These are phyloP conservation scores for Syncephalis plumigaleata DNA, from an alignment of 371 early-diverging fungal genomes.

Conservation along the genomic window DNA sequence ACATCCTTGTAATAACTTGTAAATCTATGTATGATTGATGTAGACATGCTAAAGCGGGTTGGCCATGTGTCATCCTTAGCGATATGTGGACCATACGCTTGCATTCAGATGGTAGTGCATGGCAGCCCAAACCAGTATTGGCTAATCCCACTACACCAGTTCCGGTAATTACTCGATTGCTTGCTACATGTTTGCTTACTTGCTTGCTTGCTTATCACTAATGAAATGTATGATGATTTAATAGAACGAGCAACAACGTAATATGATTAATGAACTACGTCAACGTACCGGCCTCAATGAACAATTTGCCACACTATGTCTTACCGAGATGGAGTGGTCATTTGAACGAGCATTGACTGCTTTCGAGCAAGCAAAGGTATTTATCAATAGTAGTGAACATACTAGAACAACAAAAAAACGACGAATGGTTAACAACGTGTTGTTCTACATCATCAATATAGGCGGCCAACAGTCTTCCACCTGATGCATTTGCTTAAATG, in stretches of 20 bases:
- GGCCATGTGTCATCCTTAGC: not conserved
- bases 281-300: not conserved
- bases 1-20: not conserved
- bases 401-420: too few relatives aligned
- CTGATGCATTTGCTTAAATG: not conserved
- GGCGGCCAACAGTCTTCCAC: not conserved
- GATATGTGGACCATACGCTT: not conserved
- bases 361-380: not conserved
- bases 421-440: too few relatives aligned
- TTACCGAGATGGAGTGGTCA: not conserved
- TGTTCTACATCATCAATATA: not conserved
- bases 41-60: not conserved
- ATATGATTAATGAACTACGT: not conserved
- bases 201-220: too few relatives aligned
- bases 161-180: not conserved
- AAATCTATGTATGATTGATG: not conserved
- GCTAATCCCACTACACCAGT: not conserved
- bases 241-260: not conserved
- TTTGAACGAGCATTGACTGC: not conserved
- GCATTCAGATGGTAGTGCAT: not conserved
- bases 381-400: too few relatives aligned
- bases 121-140: not conserved
- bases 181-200: not conserved
- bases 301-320: not conserved
- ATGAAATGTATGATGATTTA: not conserved